phyloP scores from a whole-genome alignment of 148 eudicot species.

The Rhododendron williamsianum region DNA sequence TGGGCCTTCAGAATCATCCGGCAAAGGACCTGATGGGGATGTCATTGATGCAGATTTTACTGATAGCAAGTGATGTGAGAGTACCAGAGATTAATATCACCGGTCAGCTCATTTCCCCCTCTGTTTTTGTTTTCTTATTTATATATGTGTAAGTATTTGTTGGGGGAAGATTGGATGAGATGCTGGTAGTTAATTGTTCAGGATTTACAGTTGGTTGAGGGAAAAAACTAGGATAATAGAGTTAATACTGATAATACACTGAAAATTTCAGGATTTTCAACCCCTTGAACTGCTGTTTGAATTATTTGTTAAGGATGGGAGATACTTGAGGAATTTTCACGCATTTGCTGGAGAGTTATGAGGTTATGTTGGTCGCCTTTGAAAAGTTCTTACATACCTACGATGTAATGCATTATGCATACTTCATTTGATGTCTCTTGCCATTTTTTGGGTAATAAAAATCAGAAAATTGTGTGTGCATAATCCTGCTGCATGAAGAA shows the following conservation, averaged over 20 bases:
- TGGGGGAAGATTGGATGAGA: not conserved
- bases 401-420: not conserved
- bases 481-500: not conserved
- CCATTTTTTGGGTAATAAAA: not conserved
- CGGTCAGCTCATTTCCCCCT: not conserved
- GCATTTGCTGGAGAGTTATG: not conserved
- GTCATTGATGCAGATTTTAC: constrained; percentile 46
- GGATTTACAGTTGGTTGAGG: not conserved
- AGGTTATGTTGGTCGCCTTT: not conserved
- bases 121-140: not conserved
- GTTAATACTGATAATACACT: not conserved
- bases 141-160: not conserved
- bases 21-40: constrained; percentile 39
- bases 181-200: not conserved
- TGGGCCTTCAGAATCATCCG: constrained; percentile 23
- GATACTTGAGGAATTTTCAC: not conserved
- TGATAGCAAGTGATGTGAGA: constrained; percentile 11
- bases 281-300: not conserved
- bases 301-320: not conserved
- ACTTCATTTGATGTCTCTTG: not conserved
- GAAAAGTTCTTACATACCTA: not conserved
- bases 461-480: not conserved
- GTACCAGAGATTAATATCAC: not conserved
- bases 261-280: not conserved
- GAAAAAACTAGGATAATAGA: not conserved